A percentile compares a stretch with the other conserved stretches of the same genome.
Conservation (phyloP, 148 eudicot genomes). For the Beta vulgaris region DNA sequence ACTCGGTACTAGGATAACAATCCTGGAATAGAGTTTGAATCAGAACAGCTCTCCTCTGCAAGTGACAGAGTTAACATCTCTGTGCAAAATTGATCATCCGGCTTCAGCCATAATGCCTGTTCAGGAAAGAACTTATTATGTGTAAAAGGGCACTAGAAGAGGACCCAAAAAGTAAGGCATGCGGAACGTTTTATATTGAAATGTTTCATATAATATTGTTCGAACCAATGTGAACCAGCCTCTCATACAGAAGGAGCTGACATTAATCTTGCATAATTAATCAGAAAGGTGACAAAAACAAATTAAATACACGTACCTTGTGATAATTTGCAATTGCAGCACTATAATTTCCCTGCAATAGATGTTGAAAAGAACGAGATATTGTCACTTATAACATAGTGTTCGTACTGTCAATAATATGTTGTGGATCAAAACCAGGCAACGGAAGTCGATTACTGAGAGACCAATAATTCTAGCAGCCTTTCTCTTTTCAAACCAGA, state of each 20-base stretch:
- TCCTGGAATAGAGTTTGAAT: constrained; percentile 37
- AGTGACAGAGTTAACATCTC: constrained; percentile 84
- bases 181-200: background rate
- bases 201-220: background rate
- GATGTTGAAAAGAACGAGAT: background rate
- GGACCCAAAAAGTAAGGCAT: background rate
- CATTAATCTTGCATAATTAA: background rate
- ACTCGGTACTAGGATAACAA: constrained; percentile 19
- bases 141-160: background rate
- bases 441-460: background rate
- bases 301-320: constrained; percentile 47
- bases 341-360: constrained; percentile 66
- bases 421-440: background rate
- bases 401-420: background rate
- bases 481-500: background rate
- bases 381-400: no score
- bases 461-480: background rate
- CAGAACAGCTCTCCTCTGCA: constrained; percentile 54
- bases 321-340: constrained; percentile 81
- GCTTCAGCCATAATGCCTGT: constrained; percentile 86
- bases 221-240: background rate
- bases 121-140: background rate
- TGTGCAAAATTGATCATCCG: constrained; percentile 88
- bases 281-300: background rate
- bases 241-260: background rate